Evolutionary conservation across 139 green algal genomes (phyloP), one percentile per base, ranked within the genome.

Genomic region (Chlamydomonas sphaeroides): DNA sequence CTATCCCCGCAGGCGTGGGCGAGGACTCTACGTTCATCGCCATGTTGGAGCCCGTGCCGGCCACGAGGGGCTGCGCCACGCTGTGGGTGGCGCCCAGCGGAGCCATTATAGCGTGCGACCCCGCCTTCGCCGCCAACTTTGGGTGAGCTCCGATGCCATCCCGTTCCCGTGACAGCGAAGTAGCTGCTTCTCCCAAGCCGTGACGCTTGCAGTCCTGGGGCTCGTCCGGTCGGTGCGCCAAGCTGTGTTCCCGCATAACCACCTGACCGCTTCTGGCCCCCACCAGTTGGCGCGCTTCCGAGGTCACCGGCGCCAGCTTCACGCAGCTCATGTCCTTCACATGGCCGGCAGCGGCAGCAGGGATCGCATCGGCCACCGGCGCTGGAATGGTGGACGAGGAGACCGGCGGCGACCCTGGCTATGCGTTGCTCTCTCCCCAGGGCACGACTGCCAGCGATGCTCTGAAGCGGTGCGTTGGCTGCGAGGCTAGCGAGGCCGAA

Each of bases 41-140:
- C 26, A 42, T 82, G 3, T 7, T 82, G 21, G 62, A 82, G 61
- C 75, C 75, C 1, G 10, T 72, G 32, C 28, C 75, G 11, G 32
- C 62, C 5, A 5, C 4, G 14, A 23, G 14, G 20, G 32, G 32
- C 32, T 23, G 38, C 6, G 65, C 57, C 21, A 65, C 26, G 20
- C 7, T 82, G 26, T 82, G 75, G 75, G 75, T 82, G 61, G 33
- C 62, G 7, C 75, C 56, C 32, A 82, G 72, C 33, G 75, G 75
- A 6, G 72, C 32, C 75, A 30, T 82, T 21, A 36, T 42, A 1
- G 75, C 75, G 2, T 72, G 61, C 33, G 75, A 82, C 42, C 75
- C 75, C 1, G 3, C 35, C 20, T 82, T 82, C 45, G 62, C 72
- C 11, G 75, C 75, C 23, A 65, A 65, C 42, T 73, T 65, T 8